Evolutionary conservation across 2,329 filamentous ascomycete genomes (phyloP).

Genomic region (Aspergillus sp.): DNA sequence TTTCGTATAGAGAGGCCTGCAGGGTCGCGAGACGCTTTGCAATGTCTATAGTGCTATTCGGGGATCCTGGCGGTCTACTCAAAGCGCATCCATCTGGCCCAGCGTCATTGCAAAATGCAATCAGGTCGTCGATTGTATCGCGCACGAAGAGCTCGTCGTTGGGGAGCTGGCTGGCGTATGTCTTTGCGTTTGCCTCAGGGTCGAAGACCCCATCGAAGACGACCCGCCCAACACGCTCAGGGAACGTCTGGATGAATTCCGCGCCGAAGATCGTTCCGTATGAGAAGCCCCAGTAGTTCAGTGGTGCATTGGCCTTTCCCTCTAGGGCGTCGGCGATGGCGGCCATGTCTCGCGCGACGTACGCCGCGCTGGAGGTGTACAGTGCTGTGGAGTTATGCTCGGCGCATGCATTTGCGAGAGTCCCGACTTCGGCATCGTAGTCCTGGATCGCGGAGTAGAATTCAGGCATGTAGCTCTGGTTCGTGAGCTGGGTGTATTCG

Average conservation of each 20-base stretch:
- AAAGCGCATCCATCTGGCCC: not conserved
- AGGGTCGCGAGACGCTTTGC: not conserved
- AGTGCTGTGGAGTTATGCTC: constrained; percentile 1
- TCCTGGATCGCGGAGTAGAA: not conserved
- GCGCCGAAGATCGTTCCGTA: constrained; percentile 6
- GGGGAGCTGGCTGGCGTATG: constrained; percentile 4
- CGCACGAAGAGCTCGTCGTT: constrained; percentile 2
- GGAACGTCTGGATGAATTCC: constrained; percentile 10
- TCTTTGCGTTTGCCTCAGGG: not conserved
- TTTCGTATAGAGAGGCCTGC: not conserved
- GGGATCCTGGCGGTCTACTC: not conserved
- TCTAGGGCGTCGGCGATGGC: constrained; percentile 6
- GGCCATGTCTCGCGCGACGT: constrained; percentile 9
- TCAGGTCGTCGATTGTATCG: not conserved
- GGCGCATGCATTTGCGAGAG: not conserved
- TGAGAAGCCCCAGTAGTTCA: constrained; percentile 12
- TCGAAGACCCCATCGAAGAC: constrained; percentile 4
- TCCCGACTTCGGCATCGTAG: not conserved
- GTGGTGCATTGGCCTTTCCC: not conserved
- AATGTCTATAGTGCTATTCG: not conserved
- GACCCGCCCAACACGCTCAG: not conserved
- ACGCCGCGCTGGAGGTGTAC: constrained; percentile 4
- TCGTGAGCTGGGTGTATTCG: constrained; percentile 4
- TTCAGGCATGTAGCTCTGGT: not conserved
- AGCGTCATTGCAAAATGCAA: not conserved